These are phyloP conservation scores for Aureobasidium sp. DNA, from an alignment of 2,329 filamentous ascomycete genomes.

Conservation along the genomic window DNA sequence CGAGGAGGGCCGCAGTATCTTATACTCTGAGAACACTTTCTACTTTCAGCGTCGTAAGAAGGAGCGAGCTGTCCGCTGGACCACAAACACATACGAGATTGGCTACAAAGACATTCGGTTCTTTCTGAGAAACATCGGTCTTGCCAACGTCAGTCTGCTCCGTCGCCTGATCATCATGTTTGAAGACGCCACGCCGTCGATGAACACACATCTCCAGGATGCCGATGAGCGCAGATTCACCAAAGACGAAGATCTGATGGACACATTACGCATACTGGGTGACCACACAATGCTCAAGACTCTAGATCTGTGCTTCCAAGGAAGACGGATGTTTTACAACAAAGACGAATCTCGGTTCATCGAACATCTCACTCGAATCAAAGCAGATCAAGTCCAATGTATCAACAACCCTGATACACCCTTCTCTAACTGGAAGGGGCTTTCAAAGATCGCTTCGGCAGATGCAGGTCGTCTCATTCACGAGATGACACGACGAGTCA, in stretches of 20 bases:
- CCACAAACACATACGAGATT: conserved; percentile 37
- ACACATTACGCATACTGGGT: conserved; percentile 38
- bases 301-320: conserved; percentile 37
- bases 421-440: conserved; percentile 8
- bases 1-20: conserved; percentile 40
- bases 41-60: conserved; percentile 34
- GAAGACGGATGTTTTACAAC: conserved; percentile 30
- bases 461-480: conserved; percentile 4
- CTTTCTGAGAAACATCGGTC: conserved; percentile 41
- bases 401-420: conserved; percentile 23
- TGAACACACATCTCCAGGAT: conserved; percentile 32
- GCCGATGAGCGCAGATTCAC: conserved; percentile 43
- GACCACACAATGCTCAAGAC: conserved; percentile 36
- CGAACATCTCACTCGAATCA: conserved; percentile 38
- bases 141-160: conserved; percentile 40
- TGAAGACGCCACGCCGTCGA: conserved; percentile 38
- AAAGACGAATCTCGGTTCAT: conserved; percentile 37
- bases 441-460: background rate
- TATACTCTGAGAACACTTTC: conserved; percentile 47
- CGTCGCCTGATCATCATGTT: conserved; percentile 39
- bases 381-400: conserved; percentile 36
- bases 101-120: conserved; percentile 42
- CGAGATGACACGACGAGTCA: conserved; percentile 9
- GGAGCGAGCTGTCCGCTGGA: conserved; percentile 31
- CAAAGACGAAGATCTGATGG: conserved; percentile 41